Evolutionary conservation across 2,329 filamentous ascomycete genomes (phyloP), one percentile per base, ranked within the genome.

Genomic region (Alternaria solani): DNA sequence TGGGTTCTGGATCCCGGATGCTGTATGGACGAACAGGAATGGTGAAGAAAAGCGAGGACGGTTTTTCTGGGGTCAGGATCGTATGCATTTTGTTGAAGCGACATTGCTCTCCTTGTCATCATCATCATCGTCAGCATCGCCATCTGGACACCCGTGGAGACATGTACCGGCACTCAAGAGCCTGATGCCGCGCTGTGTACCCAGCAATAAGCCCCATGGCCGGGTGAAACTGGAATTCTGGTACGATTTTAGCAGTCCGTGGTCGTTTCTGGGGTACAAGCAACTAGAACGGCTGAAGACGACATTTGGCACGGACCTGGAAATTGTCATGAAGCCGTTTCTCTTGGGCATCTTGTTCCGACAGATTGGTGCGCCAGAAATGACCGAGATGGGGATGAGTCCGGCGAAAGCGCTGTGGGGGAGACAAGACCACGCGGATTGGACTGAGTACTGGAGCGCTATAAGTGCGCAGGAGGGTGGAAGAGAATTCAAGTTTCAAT

Each of bases 31-130:
- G 4, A 65, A 71, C 39, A 54, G 62, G 12, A 46, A 44, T 9
- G 67, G 68, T 1, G 48, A 66, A 5, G 38, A 57, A 34, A 57
- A 41, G 6, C 48, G 20, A 5, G 75, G 74, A 0, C 57, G 75
- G 8, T 75, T 74, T 48, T 77, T 69, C 26, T 78, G 74, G 75
- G 75, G 75, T 1, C 75, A 78, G 52, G 75, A 77, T 62, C 68
- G 73, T 0, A 77, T 78, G 74, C 74, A 77, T 49, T 76, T 78
- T 41, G 75, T 77, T 3, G 75, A 78, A 46, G 75, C 73, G 1
- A 62, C 68, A 4, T 49, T 77, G 7, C 18, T 41, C 4, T 20
- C 28, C 5, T 23, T 25, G 8, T 7, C 48, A 26, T 12, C 28
- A n/a, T 25, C 18, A 20, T 36, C 36, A 0, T 41, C 34, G 5